phyloP scores from a whole-genome alignment of 768 basidiomycete species.

The Tulasnella sp. region DNA sequence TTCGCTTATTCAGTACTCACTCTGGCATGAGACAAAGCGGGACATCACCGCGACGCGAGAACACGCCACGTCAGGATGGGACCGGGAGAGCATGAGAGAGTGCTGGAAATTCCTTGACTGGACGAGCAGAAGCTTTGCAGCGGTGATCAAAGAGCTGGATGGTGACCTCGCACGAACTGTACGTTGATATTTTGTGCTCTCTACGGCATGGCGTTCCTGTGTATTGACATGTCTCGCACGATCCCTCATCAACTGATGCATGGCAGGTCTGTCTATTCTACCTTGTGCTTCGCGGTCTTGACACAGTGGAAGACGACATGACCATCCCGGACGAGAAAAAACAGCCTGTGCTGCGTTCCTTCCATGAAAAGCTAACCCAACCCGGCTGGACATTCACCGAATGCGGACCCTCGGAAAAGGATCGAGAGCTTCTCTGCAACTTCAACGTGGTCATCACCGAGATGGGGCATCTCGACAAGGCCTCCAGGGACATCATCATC shows the following conservation, averaged over 20 bases:
- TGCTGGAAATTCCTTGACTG: conserved; percentile 86
- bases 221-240: conserved; percentile 3
- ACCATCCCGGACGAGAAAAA: conserved; percentile 78
- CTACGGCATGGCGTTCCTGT: neutral
- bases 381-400: conserved; percentile 82
- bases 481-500: conserved; percentile 71
- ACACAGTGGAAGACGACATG: conserved; percentile 99
- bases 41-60: conserved; percentile 70
- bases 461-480: conserved; percentile 51
- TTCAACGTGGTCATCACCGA: conserved; percentile 76
- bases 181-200: conserved; percentile 34
- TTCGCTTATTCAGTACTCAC: conserved; percentile 66
- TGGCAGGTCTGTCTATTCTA: conserved; percentile 87
- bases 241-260: neutral
- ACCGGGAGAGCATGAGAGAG: conserved; percentile 70
- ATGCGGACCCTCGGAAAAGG: conserved; percentile 77
- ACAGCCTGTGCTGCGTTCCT: conserved; percentile 70
- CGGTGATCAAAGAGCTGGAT: conserved; percentile 92
- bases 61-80: conserved; percentile 73
- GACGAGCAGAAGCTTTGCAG: conserved; percentile 82
- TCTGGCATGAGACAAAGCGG: conserved; percentile 72
- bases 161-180: conserved; percentile 89
- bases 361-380: conserved; percentile 66
- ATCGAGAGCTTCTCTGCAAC: conserved; percentile 71
- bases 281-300: conserved; percentile 84